Percentiles rank a stretch among this genome's conserved stretches.
phyloP scores from a whole-genome alignment of 306 rosid genomes.

The Alnus glutinosa region DNA sequence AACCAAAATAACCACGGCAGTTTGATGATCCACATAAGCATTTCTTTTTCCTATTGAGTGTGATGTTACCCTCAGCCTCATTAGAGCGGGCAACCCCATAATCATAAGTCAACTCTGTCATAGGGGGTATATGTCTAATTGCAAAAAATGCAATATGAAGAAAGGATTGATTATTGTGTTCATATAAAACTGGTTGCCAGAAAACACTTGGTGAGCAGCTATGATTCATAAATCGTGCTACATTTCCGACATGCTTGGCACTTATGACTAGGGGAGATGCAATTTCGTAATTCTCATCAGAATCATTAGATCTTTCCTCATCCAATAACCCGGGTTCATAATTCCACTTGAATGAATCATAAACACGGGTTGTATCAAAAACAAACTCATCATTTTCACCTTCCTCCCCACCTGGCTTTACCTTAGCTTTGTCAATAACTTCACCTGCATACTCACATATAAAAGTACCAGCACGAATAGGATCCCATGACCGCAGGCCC shows the following conservation, averaged over 20 bases:
- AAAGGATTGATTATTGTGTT: conserved; percentile 45
- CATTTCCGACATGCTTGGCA: conserved; percentile 60
- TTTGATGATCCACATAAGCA: conserved; percentile 60
- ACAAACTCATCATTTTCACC: conserved; percentile 49
- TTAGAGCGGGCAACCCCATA: conserved; percentile 42
- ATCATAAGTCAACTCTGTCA: conserved; percentile 72
- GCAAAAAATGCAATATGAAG: conserved; percentile 65
- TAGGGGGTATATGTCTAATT: conserved; percentile 59
- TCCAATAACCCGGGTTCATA: conserved; percentile 51
- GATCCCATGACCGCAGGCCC: conserved; percentile 69
- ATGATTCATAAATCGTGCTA: conserved; percentile 71
- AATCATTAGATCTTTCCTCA: conserved; percentile 37
- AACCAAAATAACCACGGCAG: conserved; percentile 62
- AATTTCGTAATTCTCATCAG: conserved; percentile 43
- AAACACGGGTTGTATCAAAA: conserved; percentile 54
- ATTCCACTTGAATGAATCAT: conserved; percentile 54
- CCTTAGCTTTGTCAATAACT: conserved; percentile 43
- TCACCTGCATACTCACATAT: conserved; percentile 73
- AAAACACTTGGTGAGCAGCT: conserved; percentile 70
- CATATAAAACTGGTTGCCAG: conserved; percentile 65
- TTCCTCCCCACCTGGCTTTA: conserved; percentile 26
- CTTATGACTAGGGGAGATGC: conserved; percentile 54
- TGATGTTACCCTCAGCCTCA: conserved; percentile 25
- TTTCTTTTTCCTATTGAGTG: conserved; percentile 39
- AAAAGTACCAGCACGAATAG: conserved; percentile 65